Percentiles rank a stretch among this genome's conserved stretches.
These are phyloP conservation scores for Ostreobium quekettii DNA, from an alignment of 139 green algal species.

Conservation along the genomic window DNA sequence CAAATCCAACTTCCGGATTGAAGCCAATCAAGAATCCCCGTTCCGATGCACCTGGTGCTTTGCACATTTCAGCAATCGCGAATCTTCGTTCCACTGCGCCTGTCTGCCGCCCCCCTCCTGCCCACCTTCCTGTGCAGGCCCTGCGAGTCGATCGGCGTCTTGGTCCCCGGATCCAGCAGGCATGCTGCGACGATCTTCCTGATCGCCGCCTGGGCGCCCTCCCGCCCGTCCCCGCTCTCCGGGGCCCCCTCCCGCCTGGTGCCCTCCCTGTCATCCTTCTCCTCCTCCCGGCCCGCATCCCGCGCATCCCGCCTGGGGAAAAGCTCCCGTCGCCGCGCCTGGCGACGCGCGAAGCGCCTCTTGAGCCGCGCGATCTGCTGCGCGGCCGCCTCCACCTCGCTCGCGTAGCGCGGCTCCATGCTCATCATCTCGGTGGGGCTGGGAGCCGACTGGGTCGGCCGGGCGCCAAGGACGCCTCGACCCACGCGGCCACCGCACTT, in stretches of 20 bases:
- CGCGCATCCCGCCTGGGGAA: no score
- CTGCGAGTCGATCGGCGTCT: constrained; percentile 20
- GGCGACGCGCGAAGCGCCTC: not conserved
- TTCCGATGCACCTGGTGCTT: not conserved
- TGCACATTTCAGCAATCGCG: not conserved
- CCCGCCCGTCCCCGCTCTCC: not conserved
- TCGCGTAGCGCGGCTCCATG: not conserved
- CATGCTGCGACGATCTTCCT: constrained; percentile 23
- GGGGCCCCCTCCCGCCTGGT: not conserved
- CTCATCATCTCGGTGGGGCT: no score
- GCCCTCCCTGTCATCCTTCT: not conserved
- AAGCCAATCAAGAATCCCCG: not conserved
- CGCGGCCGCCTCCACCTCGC: constrained; percentile 3
- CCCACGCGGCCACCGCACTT: no score
- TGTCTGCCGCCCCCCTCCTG: not conserved
- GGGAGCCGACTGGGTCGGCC: no score
- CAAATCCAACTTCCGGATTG: no score
- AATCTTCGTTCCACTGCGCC: not conserved
- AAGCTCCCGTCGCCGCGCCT: not conserved
- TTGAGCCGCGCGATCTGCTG: constrained; percentile 13
- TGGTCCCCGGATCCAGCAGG: constrained; percentile 24
- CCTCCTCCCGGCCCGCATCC: no score
- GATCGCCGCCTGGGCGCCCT: not conserved
- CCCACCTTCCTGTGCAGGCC: constrained; percentile 19
- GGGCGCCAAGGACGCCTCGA: no score